Base-by-base conservation (phyloP, 768 basidiomycete species). In the Lactarius deliciosus region DNA sequence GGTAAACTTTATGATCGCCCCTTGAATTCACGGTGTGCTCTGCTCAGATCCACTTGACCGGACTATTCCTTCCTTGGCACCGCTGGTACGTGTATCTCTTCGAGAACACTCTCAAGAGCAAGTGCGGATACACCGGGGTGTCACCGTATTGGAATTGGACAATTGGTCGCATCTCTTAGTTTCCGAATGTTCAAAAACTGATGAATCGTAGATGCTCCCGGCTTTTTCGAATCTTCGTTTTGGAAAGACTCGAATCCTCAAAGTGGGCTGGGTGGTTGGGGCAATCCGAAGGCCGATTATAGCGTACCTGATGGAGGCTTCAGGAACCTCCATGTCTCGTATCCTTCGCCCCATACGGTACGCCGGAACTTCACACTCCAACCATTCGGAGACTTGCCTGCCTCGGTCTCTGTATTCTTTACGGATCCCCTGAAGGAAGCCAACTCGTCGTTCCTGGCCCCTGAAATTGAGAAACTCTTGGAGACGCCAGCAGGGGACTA, bases 301-400 rank as follows among this genome's bases (percentile, higher is more conserved):
- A 62, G 61, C 41, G 72, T 76, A 2, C 63, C 68, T 10, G 69
- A 73, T 61, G 78, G 77, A 57, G 78, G 69, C 4, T 75, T 77
- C 68, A 70, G 68, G 11, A 55, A 61, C 20, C 61, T 75, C 60
- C 58, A 66, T 11, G 63, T 75, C 15, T 68, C 77, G 18, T 79
- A 79, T 57, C 78, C 78, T 30, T 69, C 71, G 36, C 73, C 75
- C 30, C 77, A 79, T 69, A 69, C 54, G 20, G 38, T 77, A 40
- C 76, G 78, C 32, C 73, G 78, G 9, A 75, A 74, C 50, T 79
- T 73, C 70, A 76, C 75, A 2, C 73, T 75, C 20, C 73, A 72
- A 60, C 76, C 78, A 13, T 78, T 63, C 56, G 22, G n/a, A 13
- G 22, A 66, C 20, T 5, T 57, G 4, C 36, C 47, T 2, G 22